These are phyloP conservation scores for Lyophyllum shimeji DNA, from an alignment of 768 basidiomycete genomes.

Conservation along the genomic window DNA sequence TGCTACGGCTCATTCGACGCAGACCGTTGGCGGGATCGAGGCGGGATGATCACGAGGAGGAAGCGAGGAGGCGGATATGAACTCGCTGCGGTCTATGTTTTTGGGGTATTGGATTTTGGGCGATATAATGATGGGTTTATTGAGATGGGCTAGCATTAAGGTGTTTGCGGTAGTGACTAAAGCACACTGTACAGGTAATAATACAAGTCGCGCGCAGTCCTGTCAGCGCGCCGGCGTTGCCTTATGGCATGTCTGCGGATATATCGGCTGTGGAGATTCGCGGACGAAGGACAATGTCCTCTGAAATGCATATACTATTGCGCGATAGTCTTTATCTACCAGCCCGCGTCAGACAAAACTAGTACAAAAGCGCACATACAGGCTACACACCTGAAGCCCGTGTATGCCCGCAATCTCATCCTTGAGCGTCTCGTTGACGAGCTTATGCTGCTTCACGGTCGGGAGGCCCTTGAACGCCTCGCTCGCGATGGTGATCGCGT, in stretches of 20 bases:
- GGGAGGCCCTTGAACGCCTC: conserved; percentile 82
- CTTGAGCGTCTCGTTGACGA: conserved; percentile 85
- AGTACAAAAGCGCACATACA: neutral
- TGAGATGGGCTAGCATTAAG: neutral
- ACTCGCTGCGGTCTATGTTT: neutral
- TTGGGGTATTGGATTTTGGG: neutral
- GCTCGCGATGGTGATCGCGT: conserved; percentile 87
- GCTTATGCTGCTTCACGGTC: conserved; percentile 89
- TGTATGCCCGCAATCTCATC: conserved; percentile 90
- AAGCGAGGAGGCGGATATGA: neutral
- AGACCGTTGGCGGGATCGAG: neutral
- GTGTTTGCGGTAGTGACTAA: neutral
- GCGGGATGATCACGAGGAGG: neutral
- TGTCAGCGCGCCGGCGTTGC: neutral
- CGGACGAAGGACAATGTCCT: neutral
- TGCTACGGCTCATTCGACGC: conserved; percentile 12
- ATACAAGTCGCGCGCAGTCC: neutral
- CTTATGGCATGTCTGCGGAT: neutral
- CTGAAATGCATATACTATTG: neutral
- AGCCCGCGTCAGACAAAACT: neutral
- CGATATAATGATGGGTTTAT: neutral
- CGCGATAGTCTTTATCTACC: conserved; percentile 14
- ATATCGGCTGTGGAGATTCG: neutral
- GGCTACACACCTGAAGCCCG: conserved; percentile 77
- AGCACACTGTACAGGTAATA: too few relatives aligned